phyloP scores from a whole-genome alignment of 1,284 basidiomycete species.

The Papiliotrema terrestris region DNA sequence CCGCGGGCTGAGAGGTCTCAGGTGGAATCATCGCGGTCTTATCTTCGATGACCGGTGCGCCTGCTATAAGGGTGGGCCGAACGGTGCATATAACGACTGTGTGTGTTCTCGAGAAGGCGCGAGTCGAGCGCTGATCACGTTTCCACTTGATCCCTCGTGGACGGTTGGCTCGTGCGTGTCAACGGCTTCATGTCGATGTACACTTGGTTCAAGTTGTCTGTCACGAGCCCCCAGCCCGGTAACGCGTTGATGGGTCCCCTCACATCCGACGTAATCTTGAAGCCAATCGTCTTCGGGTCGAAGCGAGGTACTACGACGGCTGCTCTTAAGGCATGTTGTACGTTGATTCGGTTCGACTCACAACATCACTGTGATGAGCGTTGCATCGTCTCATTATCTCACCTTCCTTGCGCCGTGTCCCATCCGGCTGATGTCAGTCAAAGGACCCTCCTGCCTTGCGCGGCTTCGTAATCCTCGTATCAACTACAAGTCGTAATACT shows the following conservation, averaged over 20 bases:
- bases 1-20: too few species aligned
- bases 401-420: constrained; percentile 12
- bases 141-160: too few species aligned
- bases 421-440: constrained; percentile 6
- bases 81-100: too few species aligned
- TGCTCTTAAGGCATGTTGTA: constrained; percentile 1
- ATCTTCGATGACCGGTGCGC: too few species aligned
- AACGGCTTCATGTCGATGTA: too few species aligned
- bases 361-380: constrained; percentile 13
- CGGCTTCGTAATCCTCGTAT: constrained; percentile 8
- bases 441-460: neutral
- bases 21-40: too few species aligned
- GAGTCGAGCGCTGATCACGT: too few species aligned
- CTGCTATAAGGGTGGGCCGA: too few species aligned
- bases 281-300: constrained; percentile 26
- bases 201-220: too few species aligned
- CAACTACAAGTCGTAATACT: constrained; percentile 33
- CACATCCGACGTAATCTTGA: constrained; percentile 36
- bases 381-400: constrained; percentile 11
- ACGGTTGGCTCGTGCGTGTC: too few species aligned
- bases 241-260: neutral
- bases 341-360: constrained; percentile 3
- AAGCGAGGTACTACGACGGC: constrained; percentile 27
- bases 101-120: too few species aligned
- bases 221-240: neutral